Percentiles rank a stretch among this genome's conserved stretches.
Conservation (phyloP, 352 stramenopile species). For the Pythium phragmitis region DNA sequence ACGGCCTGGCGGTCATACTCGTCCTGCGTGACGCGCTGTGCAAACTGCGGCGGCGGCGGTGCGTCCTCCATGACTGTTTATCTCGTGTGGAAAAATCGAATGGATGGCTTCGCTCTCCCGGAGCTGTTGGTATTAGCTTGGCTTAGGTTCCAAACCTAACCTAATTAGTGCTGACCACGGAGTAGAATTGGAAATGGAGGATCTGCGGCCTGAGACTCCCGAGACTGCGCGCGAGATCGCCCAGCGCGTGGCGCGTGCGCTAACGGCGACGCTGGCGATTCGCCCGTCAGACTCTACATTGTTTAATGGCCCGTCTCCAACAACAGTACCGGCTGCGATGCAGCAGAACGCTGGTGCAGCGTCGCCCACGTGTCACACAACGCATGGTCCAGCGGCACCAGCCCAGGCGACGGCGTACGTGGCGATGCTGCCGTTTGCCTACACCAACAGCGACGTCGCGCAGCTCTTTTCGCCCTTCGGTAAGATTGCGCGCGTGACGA, state of each 20-base stretch:
- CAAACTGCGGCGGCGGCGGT: conserved; percentile 11
- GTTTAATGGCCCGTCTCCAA: background rate
- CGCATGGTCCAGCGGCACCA: background rate
- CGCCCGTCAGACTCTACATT: background rate
- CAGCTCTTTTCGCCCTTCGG: conserved; percentile 82
- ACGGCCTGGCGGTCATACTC: conserved; percentile 66
- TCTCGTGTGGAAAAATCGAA: background rate
- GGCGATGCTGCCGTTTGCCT: conserved; percentile 87
- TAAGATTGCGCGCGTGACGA: conserved; percentile 70
- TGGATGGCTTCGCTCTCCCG: conserved; percentile 1
- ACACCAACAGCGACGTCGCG: conserved; percentile 86
- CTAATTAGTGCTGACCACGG: background rate
- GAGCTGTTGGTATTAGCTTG: conserved; percentile 14
- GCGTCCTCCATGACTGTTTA: conserved; percentile 12
- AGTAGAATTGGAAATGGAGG: conserved; percentile 3
- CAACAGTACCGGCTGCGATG: background rate
- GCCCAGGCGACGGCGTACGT: conserved; percentile 73
- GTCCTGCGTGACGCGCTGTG: conserved; percentile 23
- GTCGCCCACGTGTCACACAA: background rate
- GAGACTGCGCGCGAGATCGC: conserved; percentile 19
- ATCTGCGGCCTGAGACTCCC: conserved; percentile 1
- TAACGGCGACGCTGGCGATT: conserved; percentile 12
- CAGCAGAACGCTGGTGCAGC: background rate
- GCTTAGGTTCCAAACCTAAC: background rate
- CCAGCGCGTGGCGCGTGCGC: conserved; percentile 14